phyloP scores from a whole-genome alignment of 495 filamentous ascomycete genomes.

The Cetradonia linearis region DNA sequence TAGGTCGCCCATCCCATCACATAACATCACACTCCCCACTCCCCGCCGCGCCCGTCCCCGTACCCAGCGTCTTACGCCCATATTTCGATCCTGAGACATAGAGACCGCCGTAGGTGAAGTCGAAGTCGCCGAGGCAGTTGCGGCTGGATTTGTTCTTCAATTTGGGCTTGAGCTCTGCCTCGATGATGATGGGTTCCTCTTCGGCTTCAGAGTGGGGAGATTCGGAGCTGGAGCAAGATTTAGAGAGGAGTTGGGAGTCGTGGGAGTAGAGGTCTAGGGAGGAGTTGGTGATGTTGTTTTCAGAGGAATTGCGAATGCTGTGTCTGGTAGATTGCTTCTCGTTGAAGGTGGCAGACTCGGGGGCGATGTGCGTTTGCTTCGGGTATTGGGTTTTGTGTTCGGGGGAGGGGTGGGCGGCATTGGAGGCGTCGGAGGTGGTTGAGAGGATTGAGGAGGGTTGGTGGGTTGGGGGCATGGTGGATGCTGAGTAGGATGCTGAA shows the following conservation, averaged over 20 bases:
- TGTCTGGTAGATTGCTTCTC: no score
- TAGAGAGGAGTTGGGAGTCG: neutral
- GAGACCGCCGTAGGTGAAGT: conserved; percentile 15
- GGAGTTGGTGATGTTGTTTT: neutral
- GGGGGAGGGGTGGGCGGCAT: neutral
- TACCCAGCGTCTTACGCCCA: conserved; percentile 7
- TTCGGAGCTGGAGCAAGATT: neutral
- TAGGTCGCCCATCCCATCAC: no score
- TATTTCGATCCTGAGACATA: neutral
- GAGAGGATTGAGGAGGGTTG: conserved; percentile 18
- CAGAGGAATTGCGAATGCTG: neutral
- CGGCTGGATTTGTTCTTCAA: neutral
- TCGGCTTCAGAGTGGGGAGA: neutral
- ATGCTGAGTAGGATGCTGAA: conserved; percentile 1
- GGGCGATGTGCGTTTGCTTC: neutral
- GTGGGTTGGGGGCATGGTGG: conserved; percentile 8
- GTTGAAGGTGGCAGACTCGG: no score
- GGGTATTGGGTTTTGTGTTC: neutral
- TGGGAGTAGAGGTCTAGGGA: no score
- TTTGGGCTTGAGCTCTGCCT: neutral
- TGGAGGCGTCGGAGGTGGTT: neutral
- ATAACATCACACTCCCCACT: conserved; percentile 13
- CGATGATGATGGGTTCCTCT: neutral
- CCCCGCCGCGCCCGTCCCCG: neutral
- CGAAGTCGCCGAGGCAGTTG: neutral